Evolutionary conservation across 441 rosid genomes (phyloP).

Genomic region (Euphorbia schlechtendalii): DNA sequence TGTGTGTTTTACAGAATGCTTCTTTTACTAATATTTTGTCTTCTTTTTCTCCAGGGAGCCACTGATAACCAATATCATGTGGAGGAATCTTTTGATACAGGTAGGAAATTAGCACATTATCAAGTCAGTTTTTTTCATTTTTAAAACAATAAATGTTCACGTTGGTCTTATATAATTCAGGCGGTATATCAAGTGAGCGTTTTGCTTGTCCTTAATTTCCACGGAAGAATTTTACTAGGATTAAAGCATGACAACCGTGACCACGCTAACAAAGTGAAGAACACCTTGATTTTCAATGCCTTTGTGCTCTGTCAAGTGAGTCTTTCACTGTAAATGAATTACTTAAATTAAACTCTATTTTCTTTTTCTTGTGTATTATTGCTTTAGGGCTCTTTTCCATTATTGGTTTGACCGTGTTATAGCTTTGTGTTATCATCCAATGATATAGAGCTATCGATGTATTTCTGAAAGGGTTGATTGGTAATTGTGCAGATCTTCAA

Average conservation of each 20-base stretch:
- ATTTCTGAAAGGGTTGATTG: conserved; percentile 3
- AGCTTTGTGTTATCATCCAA: neutral
- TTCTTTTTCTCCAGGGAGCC: conserved; percentile 61
- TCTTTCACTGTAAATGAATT: neutral
- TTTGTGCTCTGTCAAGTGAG: conserved; percentile 93
- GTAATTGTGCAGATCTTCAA: conserved; percentile 62
- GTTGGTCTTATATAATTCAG: conserved; percentile 42
- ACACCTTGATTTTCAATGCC: conserved; percentile 84
- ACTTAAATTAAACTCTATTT: too few species aligned
- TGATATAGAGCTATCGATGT: too few species aligned
- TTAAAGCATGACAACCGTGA: conserved; percentile 27
- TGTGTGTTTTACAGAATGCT: too few species aligned
- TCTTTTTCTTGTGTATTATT: too few species aligned
- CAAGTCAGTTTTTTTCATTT: neutral
- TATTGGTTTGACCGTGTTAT: too few species aligned
- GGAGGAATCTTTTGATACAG: conserved; percentile 95
- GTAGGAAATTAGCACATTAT: conserved; percentile 26
- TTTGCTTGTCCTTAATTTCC: conserved; percentile 69
- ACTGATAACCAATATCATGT: conserved; percentile 88
- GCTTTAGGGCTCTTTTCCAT: too few species aligned
- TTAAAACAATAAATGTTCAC: too few species aligned
- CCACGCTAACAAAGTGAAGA: conserved; percentile 63
- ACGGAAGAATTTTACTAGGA: conserved; percentile 56
- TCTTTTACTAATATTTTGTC: too few species aligned
- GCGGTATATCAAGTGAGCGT: conserved; percentile 79